Evolutionary conservation across 768 basidiomycete genomes (phyloP).

Genomic region (Boletus barrowsii): DNA sequence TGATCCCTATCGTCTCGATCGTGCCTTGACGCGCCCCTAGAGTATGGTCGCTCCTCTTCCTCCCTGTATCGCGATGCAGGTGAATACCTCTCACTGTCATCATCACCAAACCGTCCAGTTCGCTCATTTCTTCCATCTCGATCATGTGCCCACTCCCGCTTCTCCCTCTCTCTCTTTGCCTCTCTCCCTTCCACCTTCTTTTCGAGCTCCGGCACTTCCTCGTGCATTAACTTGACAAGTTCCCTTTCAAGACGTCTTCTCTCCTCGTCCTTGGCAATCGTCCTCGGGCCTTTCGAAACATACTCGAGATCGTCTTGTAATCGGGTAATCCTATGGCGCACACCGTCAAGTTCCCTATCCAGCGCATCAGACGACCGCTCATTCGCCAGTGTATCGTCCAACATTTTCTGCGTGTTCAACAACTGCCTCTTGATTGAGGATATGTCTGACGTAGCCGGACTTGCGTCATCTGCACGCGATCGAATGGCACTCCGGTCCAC

Average conservation of each 20-base stretch:
- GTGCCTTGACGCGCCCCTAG: slow-evolving; percentile 38
- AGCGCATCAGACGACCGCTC: slow-evolving; percentile 84
- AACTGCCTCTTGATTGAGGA: slow-evolving; percentile 85
- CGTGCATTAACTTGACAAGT: slow-evolving; percentile 80
- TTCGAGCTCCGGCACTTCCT: slow-evolving; percentile 88
- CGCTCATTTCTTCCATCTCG: slow-evolving; percentile 83
- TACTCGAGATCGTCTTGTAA: slow-evolving; percentile 93
- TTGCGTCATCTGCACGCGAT: slow-evolving; percentile 64
- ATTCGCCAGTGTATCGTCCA: slow-evolving; percentile 71
- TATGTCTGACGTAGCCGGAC: slow-evolving; percentile 60
- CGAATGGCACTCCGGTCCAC: slow-evolving; percentile 82
- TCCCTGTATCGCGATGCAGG: slow-evolving; percentile 35
- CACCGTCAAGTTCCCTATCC: slow-evolving; percentile 85
- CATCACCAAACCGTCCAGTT: slow-evolving; percentile 64
- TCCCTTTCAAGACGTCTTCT: slow-evolving; percentile 84
- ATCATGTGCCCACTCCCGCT: slow-evolving; percentile 72
- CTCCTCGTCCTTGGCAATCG: slow-evolving; percentile 78
- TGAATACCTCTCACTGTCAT: slow-evolving; percentile 32
- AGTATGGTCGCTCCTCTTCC: slow-evolving; percentile 53
- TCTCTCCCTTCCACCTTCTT: slow-evolving; percentile 77
- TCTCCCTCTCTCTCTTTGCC: slow-evolving; percentile 71
- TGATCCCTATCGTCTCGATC: slow-evolving; percentile 39
- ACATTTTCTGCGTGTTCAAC: slow-evolving; percentile 71
- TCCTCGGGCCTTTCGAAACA: slow-evolving; percentile 70
- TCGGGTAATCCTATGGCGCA: slow-evolving; percentile 79